Conservation (phyloP, 1,284 basidiomycete species). For the Ustilago xerochloae region DNA sequence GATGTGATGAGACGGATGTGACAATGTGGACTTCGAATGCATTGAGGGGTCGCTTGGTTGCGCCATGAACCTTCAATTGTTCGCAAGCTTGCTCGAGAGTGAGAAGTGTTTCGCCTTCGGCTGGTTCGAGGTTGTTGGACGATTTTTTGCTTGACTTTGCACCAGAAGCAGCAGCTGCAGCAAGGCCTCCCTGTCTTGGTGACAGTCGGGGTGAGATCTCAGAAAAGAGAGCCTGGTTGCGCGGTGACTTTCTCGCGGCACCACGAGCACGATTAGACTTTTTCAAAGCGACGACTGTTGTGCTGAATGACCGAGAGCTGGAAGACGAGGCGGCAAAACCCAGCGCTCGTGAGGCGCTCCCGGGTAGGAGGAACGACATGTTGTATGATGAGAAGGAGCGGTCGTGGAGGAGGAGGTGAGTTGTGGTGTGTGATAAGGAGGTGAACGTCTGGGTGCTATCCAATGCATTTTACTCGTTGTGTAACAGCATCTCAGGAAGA, state of each 20-base stretch:
- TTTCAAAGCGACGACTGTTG: conserved; percentile 27
- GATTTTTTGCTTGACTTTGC: conserved; percentile 28
- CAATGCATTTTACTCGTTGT: no score
- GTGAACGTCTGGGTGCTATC: neutral
- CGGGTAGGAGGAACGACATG: conserved; percentile 28
- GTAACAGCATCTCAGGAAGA: conserved; percentile 14
- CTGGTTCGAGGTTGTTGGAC: conserved; percentile 34
- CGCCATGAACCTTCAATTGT: conserved; percentile 31
- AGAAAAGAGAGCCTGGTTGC: conserved; percentile 38
- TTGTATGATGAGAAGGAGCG: neutral
- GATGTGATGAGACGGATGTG: conserved; percentile 62
- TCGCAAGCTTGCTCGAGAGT: conserved; percentile 49
- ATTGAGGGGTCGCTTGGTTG: conserved; percentile 48
- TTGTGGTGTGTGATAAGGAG: neutral
- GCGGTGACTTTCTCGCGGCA: conserved; percentile 45
- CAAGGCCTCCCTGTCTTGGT: conserved; percentile 15
- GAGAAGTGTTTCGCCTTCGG: conserved; percentile 41
- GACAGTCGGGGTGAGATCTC: conserved; percentile 28
- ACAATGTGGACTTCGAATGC: conserved; percentile 66
- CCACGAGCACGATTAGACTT: conserved; percentile 57
- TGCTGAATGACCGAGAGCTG: conserved; percentile 39
- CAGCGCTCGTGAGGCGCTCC: conserved; percentile 8
- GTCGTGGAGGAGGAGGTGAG: conserved; percentile 1
- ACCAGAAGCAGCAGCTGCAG: conserved; percentile 3
- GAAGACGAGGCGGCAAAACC: conserved; percentile 23